Evolutionary conservation across 352 stramenopile species (phyloP), one percentile per base, ranked within the genome.

Genomic region (Globisporangium emineosum): DNA sequence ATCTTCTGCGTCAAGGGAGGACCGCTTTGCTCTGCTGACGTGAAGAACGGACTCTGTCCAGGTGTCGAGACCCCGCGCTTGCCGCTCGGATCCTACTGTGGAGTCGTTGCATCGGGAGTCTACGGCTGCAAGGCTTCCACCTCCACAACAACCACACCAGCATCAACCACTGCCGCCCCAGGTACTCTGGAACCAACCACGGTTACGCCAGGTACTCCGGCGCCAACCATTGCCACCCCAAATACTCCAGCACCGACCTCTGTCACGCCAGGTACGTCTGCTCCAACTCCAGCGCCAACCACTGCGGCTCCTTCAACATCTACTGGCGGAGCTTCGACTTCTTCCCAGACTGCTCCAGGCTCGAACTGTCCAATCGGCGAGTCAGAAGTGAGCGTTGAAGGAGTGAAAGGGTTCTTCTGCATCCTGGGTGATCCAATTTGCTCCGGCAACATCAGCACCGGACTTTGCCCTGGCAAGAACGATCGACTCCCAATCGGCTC

Each of bases 1-100:
- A 60, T 69, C 55, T 75, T 67, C 47, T 76, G 72, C 19, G 69
- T 73, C 19, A 29, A 21, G 9, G 52, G 51, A 21, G 63, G 66
- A 19, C 60, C 70, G 57, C 63, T 64, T 8, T 77, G 70, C 25
- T 51, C 43, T 19, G 60, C 29, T 25, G 13, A 61, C 35, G 43
- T 68, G 25, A 55, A 9, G 23, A 62, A 35, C 12, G 70, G 70
- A 17, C 52, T 64, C 33, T 75, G 70, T 29, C 70, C 70, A 21
- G 60, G 57, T 3, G 33, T 51, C n/a, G 35, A 71, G 21, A 53
- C n/a, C 6, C 43, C 30, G 25, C 54, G 33, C 25, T 23, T 68
- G 8, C 43, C 54, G 5, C 29, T 57, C 30, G 56, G 63, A 29
- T 68, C 63, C 1, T 65, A 62, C 56, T 68, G 62, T 27, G 43